phyloP scores from a whole-genome alignment of 2,329 filamentous ascomycete genomes.

The Calonectria hawksworthii region DNA sequence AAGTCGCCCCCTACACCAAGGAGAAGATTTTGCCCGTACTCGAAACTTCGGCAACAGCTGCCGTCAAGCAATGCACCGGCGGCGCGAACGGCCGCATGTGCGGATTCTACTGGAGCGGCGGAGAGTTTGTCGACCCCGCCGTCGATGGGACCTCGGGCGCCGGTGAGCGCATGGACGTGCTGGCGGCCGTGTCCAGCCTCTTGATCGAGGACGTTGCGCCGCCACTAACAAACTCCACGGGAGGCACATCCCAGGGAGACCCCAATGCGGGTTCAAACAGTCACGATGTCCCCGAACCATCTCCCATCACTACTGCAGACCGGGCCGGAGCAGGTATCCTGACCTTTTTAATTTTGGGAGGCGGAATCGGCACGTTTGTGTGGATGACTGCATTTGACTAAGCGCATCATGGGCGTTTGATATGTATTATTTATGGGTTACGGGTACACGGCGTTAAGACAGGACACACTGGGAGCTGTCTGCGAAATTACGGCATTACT shows the following conservation, averaged over 20 bases:
- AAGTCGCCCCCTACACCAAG: constrained; percentile 72
- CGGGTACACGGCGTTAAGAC: background rate
- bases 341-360: constrained; percentile 59
- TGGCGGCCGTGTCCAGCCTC: constrained; percentile 66
- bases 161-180: constrained; percentile 71
- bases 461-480: background rate
- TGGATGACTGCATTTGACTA: constrained; percentile 63
- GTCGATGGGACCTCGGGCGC: constrained; percentile 69
- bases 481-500: background rate
- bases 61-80: constrained; percentile 73
- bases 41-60: constrained; percentile 69
- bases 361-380: constrained; percentile 60
- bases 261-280: constrained; percentile 54
- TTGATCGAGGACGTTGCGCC: constrained; percentile 58
- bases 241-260: constrained; percentile 64
- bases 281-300: constrained; percentile 47
- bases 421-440: constrained; percentile 2
- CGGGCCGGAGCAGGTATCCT: constrained; percentile 64
- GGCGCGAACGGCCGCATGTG: constrained; percentile 71
- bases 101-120: constrained; percentile 72
- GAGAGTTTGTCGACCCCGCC: constrained; percentile 60
- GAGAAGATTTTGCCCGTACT: constrained; percentile 71
- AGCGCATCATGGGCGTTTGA: background rate
- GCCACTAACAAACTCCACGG: constrained; percentile 62
- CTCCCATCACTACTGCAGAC: constrained; percentile 59